A percentile compares a stretch with the other conserved stretches of the same genome.
phyloP scores from a whole-genome alignment of 2,329 filamentous ascomycete genomes.

The Lecanicillium sp. region DNA sequence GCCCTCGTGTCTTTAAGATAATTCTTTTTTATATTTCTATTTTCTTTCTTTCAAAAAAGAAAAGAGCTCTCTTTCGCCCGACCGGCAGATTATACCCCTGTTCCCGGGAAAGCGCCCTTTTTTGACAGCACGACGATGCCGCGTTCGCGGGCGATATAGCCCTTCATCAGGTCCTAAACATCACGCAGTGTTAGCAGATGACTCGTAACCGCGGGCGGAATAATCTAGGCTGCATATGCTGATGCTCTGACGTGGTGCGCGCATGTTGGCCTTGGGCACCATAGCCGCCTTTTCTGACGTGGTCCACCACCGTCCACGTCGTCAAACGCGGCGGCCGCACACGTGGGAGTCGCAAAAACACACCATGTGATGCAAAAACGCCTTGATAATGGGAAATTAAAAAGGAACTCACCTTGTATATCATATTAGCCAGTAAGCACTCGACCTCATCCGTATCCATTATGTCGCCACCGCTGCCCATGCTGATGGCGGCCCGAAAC shows the following conservation, averaged over 20 bases:
- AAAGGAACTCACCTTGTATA: constrained; percentile 73
- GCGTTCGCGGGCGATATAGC: constrained; percentile 89
- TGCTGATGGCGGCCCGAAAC: constrained; percentile 76
- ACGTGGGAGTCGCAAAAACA: not conserved
- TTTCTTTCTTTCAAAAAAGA: no score
- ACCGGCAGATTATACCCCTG: constrained; percentile 50
- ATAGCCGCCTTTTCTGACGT: constrained; percentile 8
- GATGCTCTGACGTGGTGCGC: constrained; percentile 15
- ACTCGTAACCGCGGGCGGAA: constrained; percentile 21
- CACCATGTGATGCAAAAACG: not conserved
- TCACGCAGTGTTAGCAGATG: constrained; percentile 24
- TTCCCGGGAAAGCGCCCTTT: constrained; percentile 87
- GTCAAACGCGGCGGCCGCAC: not conserved
- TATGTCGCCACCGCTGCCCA: constrained; percentile 59
- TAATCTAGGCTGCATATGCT: constrained; percentile 12
- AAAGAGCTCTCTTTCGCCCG: not conserved
- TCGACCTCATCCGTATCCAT: constrained; percentile 91
- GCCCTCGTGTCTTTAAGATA: no score
- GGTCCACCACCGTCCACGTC: not conserved
- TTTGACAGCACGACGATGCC: constrained; percentile 91
- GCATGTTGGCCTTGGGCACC: constrained; percentile 14
- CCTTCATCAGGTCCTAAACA: constrained; percentile 83
- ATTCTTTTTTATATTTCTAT: no score
- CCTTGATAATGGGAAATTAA: not conserved
- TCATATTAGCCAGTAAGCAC: constrained; percentile 90